Evolutionary conservation across 768 basidiomycete genomes (phyloP), one percentile per base, ranked within the genome.

Genomic region (Gloeophyllum trabeum): DNA sequence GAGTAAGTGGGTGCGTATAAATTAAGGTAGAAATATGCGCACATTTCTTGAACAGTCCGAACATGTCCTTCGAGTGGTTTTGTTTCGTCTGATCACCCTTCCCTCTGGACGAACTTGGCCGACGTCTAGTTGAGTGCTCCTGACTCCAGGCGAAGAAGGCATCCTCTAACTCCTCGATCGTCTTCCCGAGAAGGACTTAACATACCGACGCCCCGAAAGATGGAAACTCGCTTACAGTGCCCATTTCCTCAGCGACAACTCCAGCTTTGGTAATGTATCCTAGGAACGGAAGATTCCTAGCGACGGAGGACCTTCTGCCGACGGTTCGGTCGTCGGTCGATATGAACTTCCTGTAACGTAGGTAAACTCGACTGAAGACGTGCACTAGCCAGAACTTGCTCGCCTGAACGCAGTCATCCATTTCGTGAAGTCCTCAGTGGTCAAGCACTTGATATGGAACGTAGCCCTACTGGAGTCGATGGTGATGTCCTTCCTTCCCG

Each of bases 361-460:
- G n/a, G n/a, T 5, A 20, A 34, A 42, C 44, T 16, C 44, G 47
- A 23, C 32, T 7, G 20, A 19, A 24, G 20, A 5, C 19, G n/a
- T 25, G 21, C 6, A 22, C 37, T 23, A 6, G 22, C 7, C 21
- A 23, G 10, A 35, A 24, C 41, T 28, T 13, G 39, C 59, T 59
- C 50, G 82, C 85, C 86, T 78, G 54, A 88, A 74, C 21, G 80
- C 78, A 20, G 64, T 48, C 73, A 84, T 82, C 87, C 87, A 90
- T 38, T 54, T 61, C 39, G 76, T 62, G 48, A 86, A 89, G 52
- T 90, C 87, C 6, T 76, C 73, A 14, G 61, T 60, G 37, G 63
- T 78, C n/a, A 86, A 60, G 55, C 83, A 86, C 58, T 81, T 84
- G 47, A 90, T 73, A 58, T 90, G 87, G 55, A 89, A 90, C 1